Percentiles rank a stretch among this genome's conserved stretches.
These are phyloP conservation scores for Suillus discolor DNA, from an alignment of 768 basidiomycete species.

Conservation along the genomic window DNA sequence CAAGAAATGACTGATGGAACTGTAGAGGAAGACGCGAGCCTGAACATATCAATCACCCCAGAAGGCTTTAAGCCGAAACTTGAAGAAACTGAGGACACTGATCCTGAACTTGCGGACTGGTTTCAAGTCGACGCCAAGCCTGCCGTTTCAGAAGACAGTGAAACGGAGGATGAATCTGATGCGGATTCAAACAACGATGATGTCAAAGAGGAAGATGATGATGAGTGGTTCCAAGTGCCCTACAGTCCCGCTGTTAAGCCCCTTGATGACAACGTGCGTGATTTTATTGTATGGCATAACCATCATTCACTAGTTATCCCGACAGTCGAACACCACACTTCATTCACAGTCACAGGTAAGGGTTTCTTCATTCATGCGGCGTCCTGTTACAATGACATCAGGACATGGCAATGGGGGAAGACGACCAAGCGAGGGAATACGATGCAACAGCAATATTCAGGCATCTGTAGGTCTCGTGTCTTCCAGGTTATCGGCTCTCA, in stretches of 20 bases:
- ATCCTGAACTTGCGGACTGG: constrained; percentile 61
- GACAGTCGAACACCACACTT: constrained; percentile 5
- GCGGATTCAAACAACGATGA: constrained; percentile 72
- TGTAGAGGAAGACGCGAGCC: constrained; percentile 23
- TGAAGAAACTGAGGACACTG: constrained; percentile 38
- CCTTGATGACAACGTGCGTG: constrained; percentile 3
- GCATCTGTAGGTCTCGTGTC: constrained; percentile 64
- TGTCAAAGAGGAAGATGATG: constrained; percentile 38
- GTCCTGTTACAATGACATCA: constrained; percentile 4
- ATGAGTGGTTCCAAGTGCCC: constrained; percentile 42
- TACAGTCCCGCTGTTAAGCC: not conserved
- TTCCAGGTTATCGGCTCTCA: constrained; percentile 1
- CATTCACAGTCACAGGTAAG: constrained; percentile 15
- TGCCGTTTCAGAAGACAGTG: constrained; percentile 30
- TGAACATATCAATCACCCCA: not conserved
- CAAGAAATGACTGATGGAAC: constrained; percentile 20
- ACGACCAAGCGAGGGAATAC: constrained; percentile 70
- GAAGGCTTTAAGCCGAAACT: constrained; percentile 21
- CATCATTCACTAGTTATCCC: not conserved
- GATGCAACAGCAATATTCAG: constrained; percentile 79
- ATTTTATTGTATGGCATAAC: not conserved
- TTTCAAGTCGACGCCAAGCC: constrained; percentile 51
- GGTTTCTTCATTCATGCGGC: not conserved
- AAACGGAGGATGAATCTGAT: constrained; percentile 62
- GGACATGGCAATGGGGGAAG: constrained; percentile 73